A percentile compares a stretch with the other conserved stretches of the same genome.
These are phyloP conservation scores for Hypoxylon sp. DNA, from an alignment of 2,329 filamentous ascomycete species.

Conservation along the genomic window DNA sequence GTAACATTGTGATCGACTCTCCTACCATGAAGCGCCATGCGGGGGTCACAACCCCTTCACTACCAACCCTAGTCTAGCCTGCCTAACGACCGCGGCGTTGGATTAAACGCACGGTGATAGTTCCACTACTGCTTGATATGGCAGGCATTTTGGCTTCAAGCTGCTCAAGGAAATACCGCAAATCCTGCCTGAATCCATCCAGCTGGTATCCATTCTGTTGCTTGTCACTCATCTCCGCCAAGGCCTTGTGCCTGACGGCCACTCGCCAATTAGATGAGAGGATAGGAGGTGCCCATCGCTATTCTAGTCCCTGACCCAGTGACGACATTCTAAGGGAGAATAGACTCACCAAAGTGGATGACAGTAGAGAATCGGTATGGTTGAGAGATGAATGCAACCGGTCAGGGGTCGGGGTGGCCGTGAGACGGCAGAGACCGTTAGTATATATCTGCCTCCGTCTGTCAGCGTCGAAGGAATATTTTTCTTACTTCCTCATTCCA, in stretches of 20 bases:
- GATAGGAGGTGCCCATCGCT: conserved; percentile 42
- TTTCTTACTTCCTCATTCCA: conserved; percentile 39
- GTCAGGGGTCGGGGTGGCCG: conserved; percentile 28
- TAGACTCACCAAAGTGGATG: conserved; percentile 32
- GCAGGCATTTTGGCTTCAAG: conserved; percentile 20
- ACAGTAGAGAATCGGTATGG: conserved; percentile 28
- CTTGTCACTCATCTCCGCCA: conserved; percentile 39
- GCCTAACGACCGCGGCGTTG: conserved; percentile 27
- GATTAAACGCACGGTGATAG: conserved; percentile 38
- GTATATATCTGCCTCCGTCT: conserved; percentile 46
- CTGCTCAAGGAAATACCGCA: conserved; percentile 29
- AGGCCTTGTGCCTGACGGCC: conserved; percentile 24
- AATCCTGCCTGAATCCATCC: conserved; percentile 29
- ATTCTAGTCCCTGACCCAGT: conserved; percentile 41
- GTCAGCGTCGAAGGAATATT: conserved; percentile 31
- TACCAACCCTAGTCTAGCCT: conserved; percentile 28
- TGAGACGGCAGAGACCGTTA: conserved; percentile 15
- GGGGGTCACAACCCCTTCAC: conserved; percentile 24
- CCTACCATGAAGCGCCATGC: conserved; percentile 27
- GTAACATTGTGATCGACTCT: conserved; percentile 43
- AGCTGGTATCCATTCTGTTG: conserved; percentile 30
- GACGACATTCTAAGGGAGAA: conserved; percentile 39
- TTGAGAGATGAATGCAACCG: conserved; percentile 33
- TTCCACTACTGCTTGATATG: conserved; percentile 25
- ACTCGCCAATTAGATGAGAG: conserved; percentile 26